A percentile compares a stretch with the other conserved stretches of the same genome.
These are phyloP conservation scores for Aspergillus arachidicola DNA, from an alignment of 2,329 filamentous ascomycete species.

Conservation along the genomic window DNA sequence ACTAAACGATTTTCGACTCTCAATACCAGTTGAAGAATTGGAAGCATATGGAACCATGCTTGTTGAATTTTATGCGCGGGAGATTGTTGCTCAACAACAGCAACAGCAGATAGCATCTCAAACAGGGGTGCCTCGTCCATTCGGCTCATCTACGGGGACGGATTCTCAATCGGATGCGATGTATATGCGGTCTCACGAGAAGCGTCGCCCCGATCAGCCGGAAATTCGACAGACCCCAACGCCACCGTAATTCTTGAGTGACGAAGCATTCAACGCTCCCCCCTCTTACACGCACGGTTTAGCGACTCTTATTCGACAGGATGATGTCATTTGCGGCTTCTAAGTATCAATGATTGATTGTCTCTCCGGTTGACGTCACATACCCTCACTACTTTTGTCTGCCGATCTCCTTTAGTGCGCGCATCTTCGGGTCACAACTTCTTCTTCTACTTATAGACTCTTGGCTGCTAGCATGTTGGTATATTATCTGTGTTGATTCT, in stretches of 20 bases:
- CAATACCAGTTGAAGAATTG: constrained; percentile 89
- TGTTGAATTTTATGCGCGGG: constrained; percentile 94
- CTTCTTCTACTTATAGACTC: constrained; percentile 19
- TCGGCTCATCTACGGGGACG: constrained; percentile 16
- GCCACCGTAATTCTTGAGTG: constrained; percentile 28
- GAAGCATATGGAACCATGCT: constrained; percentile 98
- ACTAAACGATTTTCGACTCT: constrained; percentile 92
- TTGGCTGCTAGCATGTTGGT: constrained; percentile 18
- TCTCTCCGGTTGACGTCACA: neutral
- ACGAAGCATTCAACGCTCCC: neutral
- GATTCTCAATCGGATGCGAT: constrained; percentile 32
- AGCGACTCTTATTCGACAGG: neutral
- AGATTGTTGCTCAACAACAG: constrained; percentile 71
- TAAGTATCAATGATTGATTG: constrained; percentile 9
- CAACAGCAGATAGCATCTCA: constrained; percentile 24
- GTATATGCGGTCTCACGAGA: constrained; percentile 37
- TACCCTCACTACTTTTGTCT: constrained; percentile 10
- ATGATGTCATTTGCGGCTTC: neutral
- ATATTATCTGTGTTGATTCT: constrained; percentile 6
- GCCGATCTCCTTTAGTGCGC: constrained; percentile 1
- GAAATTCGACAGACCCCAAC: constrained; percentile 38
- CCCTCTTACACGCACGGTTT: neutral
- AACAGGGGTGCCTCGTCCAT: constrained; percentile 22
- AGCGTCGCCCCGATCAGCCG: constrained; percentile 22
- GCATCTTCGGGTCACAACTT: neutral